Conservation (phyloP, 169 alveolate species). For the Cryptosporidium meleagridis region DNA sequence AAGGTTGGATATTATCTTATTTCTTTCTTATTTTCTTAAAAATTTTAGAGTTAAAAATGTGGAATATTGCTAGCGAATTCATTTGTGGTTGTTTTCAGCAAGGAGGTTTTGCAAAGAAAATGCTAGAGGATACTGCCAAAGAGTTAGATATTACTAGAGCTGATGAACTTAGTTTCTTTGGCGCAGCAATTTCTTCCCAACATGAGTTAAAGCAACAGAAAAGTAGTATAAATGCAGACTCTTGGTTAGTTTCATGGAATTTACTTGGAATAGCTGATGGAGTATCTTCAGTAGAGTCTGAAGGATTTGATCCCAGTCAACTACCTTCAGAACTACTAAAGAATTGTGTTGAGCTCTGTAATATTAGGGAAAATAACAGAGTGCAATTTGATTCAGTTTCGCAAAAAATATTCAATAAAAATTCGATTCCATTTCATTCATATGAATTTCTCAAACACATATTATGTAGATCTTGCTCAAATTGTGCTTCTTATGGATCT, state of each 20-base stretch:
- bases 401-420: constrained; percentile 64
- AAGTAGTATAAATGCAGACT: constrained; percentile 63
- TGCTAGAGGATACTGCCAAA: constrained; percentile 48
- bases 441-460: constrained; percentile 74
- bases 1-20: neutral
- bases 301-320: constrained; percentile 80
- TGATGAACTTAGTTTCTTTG: constrained; percentile 52
- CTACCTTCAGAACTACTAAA: constrained; percentile 79
- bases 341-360: constrained; percentile 76
- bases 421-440: constrained; percentile 49
- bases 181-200: constrained; percentile 73
- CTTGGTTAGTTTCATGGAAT: constrained; percentile 74
- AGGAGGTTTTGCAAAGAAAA: constrained; percentile 12
- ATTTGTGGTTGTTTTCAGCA: constrained; percentile 73
- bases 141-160: constrained; percentile 36
- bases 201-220: constrained; percentile 69
- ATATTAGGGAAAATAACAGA: constrained; percentile 74
- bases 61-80: constrained; percentile 64
- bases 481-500: constrained; percentile 80
- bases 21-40: neutral
- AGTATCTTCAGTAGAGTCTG: constrained; percentile 80
- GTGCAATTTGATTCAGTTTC: constrained; percentile 77
- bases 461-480: constrained; percentile 76
- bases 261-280: constrained; percentile 83
- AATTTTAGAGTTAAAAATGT: neutral